Evolutionary conservation across 257 asterid genomes (phyloP), one percentile per base, ranked within the genome.

Genomic region (Gentiana dahurica): DNA sequence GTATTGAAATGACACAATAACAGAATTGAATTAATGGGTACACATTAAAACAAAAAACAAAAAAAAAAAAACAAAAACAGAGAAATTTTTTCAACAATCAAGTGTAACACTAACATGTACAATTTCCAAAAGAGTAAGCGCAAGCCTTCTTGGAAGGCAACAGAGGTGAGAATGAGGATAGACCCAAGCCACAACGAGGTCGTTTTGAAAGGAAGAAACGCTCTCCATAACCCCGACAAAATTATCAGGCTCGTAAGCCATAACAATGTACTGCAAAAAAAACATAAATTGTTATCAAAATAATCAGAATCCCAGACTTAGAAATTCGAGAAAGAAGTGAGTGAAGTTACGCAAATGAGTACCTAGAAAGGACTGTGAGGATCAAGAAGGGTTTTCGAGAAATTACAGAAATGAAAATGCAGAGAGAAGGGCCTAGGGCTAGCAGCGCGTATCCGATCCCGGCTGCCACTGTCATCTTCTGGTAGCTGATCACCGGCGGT

Each of bases 231-330:
- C 4, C 86, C 96, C 58, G 98, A 81, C 67, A 91, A 48, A 24
- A 82, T 86, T 43, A 87, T 91, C 66, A 91, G 79, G 67, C 94
- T 91, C 78, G 81, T 81, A 66, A 91, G 80, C 96, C 98, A 91
- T 61, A 78, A 66, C 81, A 91, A 69, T 8, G 96, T 76, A 68
- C 96, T 91, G 41, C 76, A 79, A 51, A 46, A 68, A 52, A 50
- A 55, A 49, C 55, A 59, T 3, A 38, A 45, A 61, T 51, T 58
- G 50, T 51, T 65, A 58, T n/a, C 56, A 34, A 48, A 67, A 55
- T 53, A 60, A 41, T 54, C 55, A 67, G 36, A 54, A 39, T 6
- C 39, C 5, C 52, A 54, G 39, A 49, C n/a, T 38, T 4, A 34
- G 34, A 36, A 9, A 9, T 3, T 12, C 8, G 48, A 12, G 39